A percentile compares a stretch with the other conserved stretches of the same genome.
phyloP scores from a whole-genome alignment of 768 basidiomycete species.

The Pulveroboletus sp. region DNA sequence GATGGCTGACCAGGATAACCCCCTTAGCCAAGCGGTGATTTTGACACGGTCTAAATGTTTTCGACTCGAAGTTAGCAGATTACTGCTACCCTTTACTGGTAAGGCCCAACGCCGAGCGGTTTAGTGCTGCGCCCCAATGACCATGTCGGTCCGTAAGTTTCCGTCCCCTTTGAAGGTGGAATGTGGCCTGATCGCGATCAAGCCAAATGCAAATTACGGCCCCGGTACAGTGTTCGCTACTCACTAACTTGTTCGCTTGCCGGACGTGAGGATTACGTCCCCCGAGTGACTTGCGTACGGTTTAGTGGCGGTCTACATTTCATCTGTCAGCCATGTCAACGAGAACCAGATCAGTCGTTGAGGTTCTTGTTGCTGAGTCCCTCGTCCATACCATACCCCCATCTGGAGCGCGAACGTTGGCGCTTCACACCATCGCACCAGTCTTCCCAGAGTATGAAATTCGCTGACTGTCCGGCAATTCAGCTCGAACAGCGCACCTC shows the following conservation, averaged over 20 bases:
- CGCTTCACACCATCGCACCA: conserved; percentile 1
- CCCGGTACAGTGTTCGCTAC: too few species aligned
- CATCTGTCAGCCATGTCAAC: too few species aligned
- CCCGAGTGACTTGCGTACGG: not conserved
- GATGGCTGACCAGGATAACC: conserved; percentile 25
- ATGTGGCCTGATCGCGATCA: not conserved
- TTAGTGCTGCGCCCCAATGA: not conserved
- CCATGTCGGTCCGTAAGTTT: not conserved
- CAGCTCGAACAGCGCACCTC: conserved; percentile 1
- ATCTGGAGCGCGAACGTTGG: not conserved
- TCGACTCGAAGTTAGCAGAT: conserved; percentile 14
- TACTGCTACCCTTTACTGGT: conserved; percentile 5
- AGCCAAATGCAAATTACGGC: not conserved
- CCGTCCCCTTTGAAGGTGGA: not conserved
- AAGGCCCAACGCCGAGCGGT: not conserved
- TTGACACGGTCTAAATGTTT: conserved; percentile 4
- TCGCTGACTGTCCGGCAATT: conserved; percentile 1
- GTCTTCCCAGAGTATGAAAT: conserved; percentile 5
- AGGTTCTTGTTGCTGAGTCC: not conserved
- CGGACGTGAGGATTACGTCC: not conserved
- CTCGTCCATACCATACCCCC: not conserved
- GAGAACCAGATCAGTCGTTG: too few species aligned
- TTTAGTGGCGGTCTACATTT: conserved; percentile 5
- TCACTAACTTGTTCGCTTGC: too few species aligned
- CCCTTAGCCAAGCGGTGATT: conserved; percentile 13